These are phyloP conservation scores for Aspergillus ibericus DNA, from an alignment of 2,329 filamentous ascomycete genomes.

Conservation along the genomic window DNA sequence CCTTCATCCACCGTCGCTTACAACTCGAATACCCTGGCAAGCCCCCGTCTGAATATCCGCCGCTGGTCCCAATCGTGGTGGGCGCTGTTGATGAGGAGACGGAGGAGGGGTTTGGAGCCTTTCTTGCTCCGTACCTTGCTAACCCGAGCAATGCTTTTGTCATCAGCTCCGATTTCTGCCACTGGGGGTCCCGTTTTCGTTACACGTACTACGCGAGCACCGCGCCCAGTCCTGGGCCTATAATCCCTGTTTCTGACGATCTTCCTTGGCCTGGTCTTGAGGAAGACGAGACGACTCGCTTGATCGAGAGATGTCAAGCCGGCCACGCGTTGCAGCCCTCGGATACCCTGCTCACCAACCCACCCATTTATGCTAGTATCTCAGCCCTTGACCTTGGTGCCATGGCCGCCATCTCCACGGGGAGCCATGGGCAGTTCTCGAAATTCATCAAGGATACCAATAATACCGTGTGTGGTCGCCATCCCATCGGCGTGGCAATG, in stretches of 20 bases:
- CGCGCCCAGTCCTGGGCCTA: conserved; percentile 38
- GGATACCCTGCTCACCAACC: conserved; percentile 35
- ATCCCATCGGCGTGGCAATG: conserved; percentile 93
- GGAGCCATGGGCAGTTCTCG: conserved; percentile 69
- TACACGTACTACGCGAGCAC: conserved; percentile 76
- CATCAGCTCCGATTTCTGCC: conserved; percentile 93
- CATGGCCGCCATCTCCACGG: conserved; percentile 81
- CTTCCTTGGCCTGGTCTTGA: conserved; percentile 41
- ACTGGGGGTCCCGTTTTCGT: conserved; percentile 83
- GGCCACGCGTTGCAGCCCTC: conserved; percentile 32
- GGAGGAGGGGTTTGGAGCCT: conserved; percentile 66
- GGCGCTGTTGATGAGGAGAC: conserved; percentile 67
- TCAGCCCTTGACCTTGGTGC: conserved; percentile 74
- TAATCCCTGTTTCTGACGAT: conserved; percentile 42
- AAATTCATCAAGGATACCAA: conserved; percentile 68
- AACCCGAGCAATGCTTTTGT: conserved; percentile 78
- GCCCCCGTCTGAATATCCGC: conserved; percentile 61
- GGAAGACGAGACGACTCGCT: conserved; percentile 25
- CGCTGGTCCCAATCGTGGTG: conserved; percentile 80
- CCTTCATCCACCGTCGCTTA: conserved; percentile 82
- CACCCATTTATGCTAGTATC: conserved; percentile 80
- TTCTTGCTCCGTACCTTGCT: conserved; percentile 75
- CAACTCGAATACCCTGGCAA: conserved; percentile 53
- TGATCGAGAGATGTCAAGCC: conserved; percentile 29
- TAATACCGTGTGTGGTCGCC: conserved; percentile 92